Evolutionary conservation across 1,284 basidiomycete genomes (phyloP), one percentile per base, ranked within the genome.

Genomic region (Trichosporon coremiiforme): DNA sequence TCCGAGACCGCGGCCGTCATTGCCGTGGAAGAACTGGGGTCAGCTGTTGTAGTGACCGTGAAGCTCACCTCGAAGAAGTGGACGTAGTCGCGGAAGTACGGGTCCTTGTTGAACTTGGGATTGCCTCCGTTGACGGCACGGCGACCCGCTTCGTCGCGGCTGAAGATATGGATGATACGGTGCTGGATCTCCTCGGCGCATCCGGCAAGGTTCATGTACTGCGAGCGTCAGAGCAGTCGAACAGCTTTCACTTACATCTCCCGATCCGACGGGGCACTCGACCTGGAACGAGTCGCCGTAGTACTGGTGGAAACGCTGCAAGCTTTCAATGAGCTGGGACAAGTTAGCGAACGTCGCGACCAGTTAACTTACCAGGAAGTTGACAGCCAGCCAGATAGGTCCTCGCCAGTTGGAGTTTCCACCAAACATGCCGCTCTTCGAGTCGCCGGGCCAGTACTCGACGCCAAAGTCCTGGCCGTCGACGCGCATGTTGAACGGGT

Each of bases 121-220:
- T 91, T 91, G 15, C 94, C 94, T 31, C 94, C 95, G 80, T 99
- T 98, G 64, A 91, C 92, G 1, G 96, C 94, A 55, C 96, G 87
- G 71, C 89, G 88, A 12, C 95, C 95, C 71, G 93, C 87, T 71
- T 88, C 85, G 80, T 98, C 96, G 50, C 94, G 89, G 25, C 92
- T 90, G 81, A 99, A 99, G 78, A 99, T 94, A 82, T 98, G 94
- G 70, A 98, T 98, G 75, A 98, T 69, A 55, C 96, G 90, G 81
- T 98, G 95, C 80, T 98, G 95, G 70, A 99, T 94, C 83, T 98
- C 96, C 79, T 98, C 95, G 0, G 96, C 95, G 12, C 95, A 93
- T 68, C 89, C 88, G 12, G 91, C 93, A 12, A 98, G 88, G 79
- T 95, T 93, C 93, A 98, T 95, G 84, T 91, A 93, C 76, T 79